Evolutionary conservation across 371 early-diverging fungal species (phyloP).

Genomic region (Mucor ambiguus): DNA sequence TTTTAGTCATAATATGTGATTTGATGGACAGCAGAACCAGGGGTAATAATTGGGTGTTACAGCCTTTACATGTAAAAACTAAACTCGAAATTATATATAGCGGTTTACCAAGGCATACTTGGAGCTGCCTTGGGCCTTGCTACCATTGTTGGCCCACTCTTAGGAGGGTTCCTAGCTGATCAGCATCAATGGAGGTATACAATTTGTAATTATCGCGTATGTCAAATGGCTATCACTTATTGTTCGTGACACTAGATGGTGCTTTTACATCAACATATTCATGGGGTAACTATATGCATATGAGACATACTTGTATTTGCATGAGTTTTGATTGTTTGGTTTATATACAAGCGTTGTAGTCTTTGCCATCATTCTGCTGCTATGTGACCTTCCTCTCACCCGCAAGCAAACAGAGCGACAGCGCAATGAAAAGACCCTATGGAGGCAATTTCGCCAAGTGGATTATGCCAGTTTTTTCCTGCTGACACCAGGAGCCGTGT

Average conservation of each 20-base stretch:
- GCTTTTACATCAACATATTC: background rate
- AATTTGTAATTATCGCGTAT: background rate
- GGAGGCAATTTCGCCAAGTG: conserved; percentile 7
- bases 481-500: conserved; percentile 51
- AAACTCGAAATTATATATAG: background rate
- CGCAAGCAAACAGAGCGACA: conserved; percentile 6
- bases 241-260: background rate
- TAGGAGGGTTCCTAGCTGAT: background rate
- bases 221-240: background rate
- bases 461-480: conserved; percentile 20
- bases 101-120: background rate
- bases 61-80: background rate
- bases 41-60: background rate
- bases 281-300: background rate
- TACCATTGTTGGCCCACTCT: background rate
- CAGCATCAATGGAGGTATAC: background rate
- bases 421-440: conserved; percentile 11
- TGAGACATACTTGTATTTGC: background rate
- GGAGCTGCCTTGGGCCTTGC: background rate
- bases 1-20: conserved; percentile 76
- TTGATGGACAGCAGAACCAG: conserved; percentile 33
- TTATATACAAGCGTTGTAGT: background rate
- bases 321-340: background rate
- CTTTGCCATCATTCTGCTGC: background rate
- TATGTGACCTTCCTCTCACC: conserved; percentile 3